Base-by-base conservation (phyloP, 2,329 filamentous ascomycete species). In the Epichloe brachyelytri region DNA sequence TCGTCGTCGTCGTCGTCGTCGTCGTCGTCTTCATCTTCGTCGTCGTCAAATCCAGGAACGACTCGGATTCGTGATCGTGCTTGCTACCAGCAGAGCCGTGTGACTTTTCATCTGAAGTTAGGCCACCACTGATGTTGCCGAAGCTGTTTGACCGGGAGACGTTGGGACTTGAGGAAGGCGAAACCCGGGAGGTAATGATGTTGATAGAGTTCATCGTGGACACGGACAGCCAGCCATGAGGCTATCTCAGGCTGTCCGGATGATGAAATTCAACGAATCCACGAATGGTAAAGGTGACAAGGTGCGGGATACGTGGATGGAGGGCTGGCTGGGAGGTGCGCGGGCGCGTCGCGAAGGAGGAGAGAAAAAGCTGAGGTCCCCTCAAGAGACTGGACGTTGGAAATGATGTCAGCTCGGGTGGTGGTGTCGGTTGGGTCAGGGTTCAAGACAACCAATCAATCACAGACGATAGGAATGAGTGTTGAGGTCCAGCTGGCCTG, bases 161-260 rank as follows among this genome's bases (percentile, higher is more conserved):
- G 43, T 67, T 64, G 36, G 78, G 74, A 59, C 73, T 80, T 53
- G 78, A 70, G 50, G 79, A 68, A 58, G 80, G 78, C 60, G 80
- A 82, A 66, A 90, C 86, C 72, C 86, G 84, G 67, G 87, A 82
- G 63, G 88, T 93, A 68, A 96, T 81, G 68, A 95, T 88, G 73
- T 93, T 95, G 75, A 95, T 77, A 63, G 90, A 95, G 82, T 96
- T 96, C 91, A 96, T 96, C 72, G 78, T 86, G 75, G 70, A 68
- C 61, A 64, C 60, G 61, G 67, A 66, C 62, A 67, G 68, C 67
- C 69, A 75, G 76, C 79, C 79, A 82, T 79, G 70, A 71, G 63
- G 49, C 48, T 49, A 49, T 19, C 33, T 11, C 22, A 19, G 49
- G 45, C 52, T 51, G 49, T 47, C 49, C 52, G 20, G 48, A 26